Conservation (phyloP, 2,329 filamentous ascomycete genomes). For the Hirsutella minnesotensis region DNA sequence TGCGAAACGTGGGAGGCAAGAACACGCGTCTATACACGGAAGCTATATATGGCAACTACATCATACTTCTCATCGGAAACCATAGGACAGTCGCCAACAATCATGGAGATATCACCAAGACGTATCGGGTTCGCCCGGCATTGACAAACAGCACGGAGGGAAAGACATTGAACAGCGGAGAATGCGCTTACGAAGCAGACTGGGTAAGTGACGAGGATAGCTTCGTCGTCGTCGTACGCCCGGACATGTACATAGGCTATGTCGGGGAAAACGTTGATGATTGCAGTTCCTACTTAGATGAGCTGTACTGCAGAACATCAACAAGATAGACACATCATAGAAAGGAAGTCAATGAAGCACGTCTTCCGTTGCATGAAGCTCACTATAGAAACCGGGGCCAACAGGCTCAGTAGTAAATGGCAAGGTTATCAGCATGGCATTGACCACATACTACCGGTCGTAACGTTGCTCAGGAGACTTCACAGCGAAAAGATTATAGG, state of each 20-base stretch:
- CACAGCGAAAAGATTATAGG: too few species aligned
- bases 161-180: neutral
- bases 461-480: too few species aligned
- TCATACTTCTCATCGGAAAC: constrained; percentile 13
- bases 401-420: too few species aligned
- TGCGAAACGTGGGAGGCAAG: constrained; percentile 8
- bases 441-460: too few species aligned
- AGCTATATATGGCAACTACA: constrained; percentile 18
- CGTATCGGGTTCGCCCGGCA: neutral
- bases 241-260: constrained; percentile 28
- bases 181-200: constrained; percentile 18
- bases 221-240: constrained; percentile 22
- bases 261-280: constrained; percentile 14
- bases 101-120: constrained; percentile 4
- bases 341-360: neutral
- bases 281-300: constrained; percentile 16
- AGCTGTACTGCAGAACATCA: constrained; percentile 6
- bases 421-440: too few species aligned
- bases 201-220: constrained; percentile 14
- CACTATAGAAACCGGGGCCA: too few species aligned
- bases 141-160: neutral
- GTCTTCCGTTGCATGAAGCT: too few species aligned
- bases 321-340: neutral
- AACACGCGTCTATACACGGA: constrained; percentile 18
- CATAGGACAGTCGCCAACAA: constrained; percentile 1